phyloP scores from a whole-genome alignment of 345 rosid species.

The Nasturtium officinale region DNA sequence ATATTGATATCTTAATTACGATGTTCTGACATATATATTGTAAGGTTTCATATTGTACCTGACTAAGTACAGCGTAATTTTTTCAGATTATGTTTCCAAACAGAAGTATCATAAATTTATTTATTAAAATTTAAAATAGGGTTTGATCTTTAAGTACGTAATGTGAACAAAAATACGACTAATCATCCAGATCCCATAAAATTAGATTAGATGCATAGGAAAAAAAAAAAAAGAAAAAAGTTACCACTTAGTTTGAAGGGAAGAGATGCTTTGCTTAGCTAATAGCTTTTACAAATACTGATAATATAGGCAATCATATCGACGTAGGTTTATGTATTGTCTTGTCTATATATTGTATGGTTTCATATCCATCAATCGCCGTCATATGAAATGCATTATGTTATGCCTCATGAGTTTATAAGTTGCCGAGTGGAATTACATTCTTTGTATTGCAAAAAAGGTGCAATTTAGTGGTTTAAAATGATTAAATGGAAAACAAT shows the following conservation, averaged over 20 bases:
- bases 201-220: background rate
- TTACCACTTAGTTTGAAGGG: conserved; percentile 7
- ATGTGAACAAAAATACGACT: background rate
- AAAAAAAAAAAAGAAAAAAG: background rate
- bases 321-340: conserved; percentile 26
- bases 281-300: conserved; percentile 9
- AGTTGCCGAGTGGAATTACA: background rate
- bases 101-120: background rate
- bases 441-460: background rate
- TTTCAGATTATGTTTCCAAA: background rate
- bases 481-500: background rate
- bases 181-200: background rate
- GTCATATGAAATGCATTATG: conserved; percentile 6
- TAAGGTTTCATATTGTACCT: background rate
- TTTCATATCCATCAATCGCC: conserved; percentile 21
- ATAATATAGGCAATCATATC: conserved; percentile 1
- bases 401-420: background rate
- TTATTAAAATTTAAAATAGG: background rate
- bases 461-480: background rate
- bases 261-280: background rate
- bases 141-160: background rate
- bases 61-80: background rate
- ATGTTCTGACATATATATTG: background rate
- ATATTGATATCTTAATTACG: background rate
- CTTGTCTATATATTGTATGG: conserved; percentile 27